Conservation (phyloP, 805 yeast species). For the Zygotorulaspora florentina region DNA sequence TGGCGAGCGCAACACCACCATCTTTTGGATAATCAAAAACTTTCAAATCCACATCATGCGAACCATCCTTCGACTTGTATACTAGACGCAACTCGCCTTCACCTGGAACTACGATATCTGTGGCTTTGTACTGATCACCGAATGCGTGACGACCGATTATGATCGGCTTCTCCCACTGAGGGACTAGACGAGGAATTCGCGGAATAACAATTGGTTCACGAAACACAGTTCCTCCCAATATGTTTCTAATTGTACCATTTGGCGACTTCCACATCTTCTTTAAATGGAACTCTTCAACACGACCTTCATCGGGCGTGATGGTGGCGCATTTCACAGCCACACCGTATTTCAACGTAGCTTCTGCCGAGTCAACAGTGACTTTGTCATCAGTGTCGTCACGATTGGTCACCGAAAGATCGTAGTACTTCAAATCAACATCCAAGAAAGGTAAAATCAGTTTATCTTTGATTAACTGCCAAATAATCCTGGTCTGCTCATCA, state of each 20-base stretch:
- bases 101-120: conserved; percentile 73
- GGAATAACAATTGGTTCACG: conserved; percentile 94
- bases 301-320: conserved; percentile 95
- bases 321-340: conserved; percentile 98
- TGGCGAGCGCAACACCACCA: conserved; percentile 76
- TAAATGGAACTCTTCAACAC: conserved; percentile 84
- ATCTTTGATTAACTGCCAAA: conserved; percentile 88
- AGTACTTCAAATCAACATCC: conserved; percentile 84
- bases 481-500: conserved; percentile 95
- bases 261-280: conserved; percentile 98
- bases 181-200: conserved; percentile 79
- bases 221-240: conserved; percentile 94
- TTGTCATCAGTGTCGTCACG: conserved; percentile 85
- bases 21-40: conserved; percentile 51
- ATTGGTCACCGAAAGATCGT: conserved; percentile 81
- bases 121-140: conserved; percentile 95
- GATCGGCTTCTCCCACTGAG: conserved; percentile 93
- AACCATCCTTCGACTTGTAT: conserved; percentile 56
- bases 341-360: conserved; percentile 80
- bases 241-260: conserved; percentile 94
- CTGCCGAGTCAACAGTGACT: conserved; percentile 85
- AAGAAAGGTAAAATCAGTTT: conserved; percentile 80
- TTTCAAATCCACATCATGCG: conserved; percentile 30
- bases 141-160: conserved; percentile 96
- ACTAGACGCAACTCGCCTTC: conserved; percentile 77